Percentiles rank a stretch among this genome's conserved stretches.
Conservation (phyloP, 192 early-diverging fungal species). For the Entomortierella lignicola region DNA sequence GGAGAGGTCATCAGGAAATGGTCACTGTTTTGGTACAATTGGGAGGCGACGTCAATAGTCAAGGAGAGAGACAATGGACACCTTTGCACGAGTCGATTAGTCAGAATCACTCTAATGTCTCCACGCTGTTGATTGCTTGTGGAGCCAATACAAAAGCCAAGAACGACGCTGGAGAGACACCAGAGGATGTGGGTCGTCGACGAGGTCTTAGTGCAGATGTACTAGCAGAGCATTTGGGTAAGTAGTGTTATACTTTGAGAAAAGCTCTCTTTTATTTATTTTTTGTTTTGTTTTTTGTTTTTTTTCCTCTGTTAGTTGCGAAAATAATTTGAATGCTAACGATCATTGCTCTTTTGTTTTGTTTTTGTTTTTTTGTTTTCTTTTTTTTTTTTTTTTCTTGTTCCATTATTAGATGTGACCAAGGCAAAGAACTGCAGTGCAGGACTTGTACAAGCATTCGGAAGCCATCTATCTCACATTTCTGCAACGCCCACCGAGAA, state of each 20-base stretch:
- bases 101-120: conserved; percentile 48
- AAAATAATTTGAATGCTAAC: background rate
- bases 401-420: conserved; percentile 14
- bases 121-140: conserved; percentile 35
- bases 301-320: too few relatives aligned
- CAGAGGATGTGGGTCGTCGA: conserved; percentile 37
- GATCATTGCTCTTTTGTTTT: too few relatives aligned
- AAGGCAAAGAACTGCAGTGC: conserved; percentile 31
- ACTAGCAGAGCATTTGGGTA: conserved; percentile 38
- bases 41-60: conserved; percentile 70
- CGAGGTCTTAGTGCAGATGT: conserved; percentile 22
- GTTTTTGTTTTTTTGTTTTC: too few relatives aligned
- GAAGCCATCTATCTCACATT: conserved; percentile 21
- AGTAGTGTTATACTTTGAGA: too few relatives aligned
- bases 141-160: conserved; percentile 35
- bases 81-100: conserved; percentile 55
- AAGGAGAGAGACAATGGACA: conserved; percentile 60
- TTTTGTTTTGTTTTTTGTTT: background rate
- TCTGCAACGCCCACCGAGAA: background rate
- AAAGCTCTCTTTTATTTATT: too few relatives aligned
- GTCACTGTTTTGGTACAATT: conserved; percentile 62
- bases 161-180: conserved; percentile 38
- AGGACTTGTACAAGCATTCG: conserved; percentile 28
- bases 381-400: conserved; percentile 4
- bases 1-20: conserved; percentile 64